A percentile compares a stretch with the other conserved stretches of the same genome.
Conservation (phyloP, 2,329 filamentous ascomycete genomes). For the Fusarium secorum region DNA sequence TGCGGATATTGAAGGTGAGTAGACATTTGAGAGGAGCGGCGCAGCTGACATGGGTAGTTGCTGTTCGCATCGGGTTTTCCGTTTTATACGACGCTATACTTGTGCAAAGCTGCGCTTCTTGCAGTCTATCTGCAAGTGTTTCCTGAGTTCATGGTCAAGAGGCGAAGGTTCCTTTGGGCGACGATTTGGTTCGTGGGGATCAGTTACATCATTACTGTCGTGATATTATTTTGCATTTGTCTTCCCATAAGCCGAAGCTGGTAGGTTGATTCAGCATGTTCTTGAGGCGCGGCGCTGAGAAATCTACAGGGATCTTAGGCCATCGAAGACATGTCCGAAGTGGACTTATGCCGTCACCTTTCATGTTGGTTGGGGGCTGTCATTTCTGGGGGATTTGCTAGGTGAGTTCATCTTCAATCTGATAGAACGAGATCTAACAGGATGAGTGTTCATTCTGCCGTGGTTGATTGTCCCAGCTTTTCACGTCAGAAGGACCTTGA, state of each 20-base stretch:
- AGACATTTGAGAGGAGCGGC: accelerated
- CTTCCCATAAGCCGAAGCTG: constrained; percentile 7
- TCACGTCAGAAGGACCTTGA: not conserved
- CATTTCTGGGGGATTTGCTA: constrained; percentile 16
- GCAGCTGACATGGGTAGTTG: not conserved
- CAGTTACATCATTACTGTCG: not conserved
- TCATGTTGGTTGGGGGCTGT: constrained; percentile 21
- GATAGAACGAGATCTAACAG: accelerated
- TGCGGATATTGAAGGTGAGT: constrained; percentile 18
- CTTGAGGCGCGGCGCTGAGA: accelerated
- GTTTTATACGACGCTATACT: constrained; percentile 35
- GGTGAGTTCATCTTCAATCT: not conserved
- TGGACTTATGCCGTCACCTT: constrained; percentile 7
- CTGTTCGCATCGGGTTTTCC: constrained; percentile 23
- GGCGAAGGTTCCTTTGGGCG: constrained; percentile 12
- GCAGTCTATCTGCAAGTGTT: constrained; percentile 24
- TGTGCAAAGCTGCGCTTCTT: constrained; percentile 32
- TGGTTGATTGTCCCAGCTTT: constrained; percentile 26
- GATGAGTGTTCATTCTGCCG: not conserved
- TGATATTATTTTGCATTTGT: constrained; percentile 4
- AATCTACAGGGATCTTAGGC: not conserved
- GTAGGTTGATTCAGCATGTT: not conserved
- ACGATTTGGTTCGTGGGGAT: not conserved
- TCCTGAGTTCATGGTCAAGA: constrained; percentile 25
- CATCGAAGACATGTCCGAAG: not conserved